Conservation (phyloP, 2,329 filamentous ascomycete species). For the Ophiosphaerella herpotricha region DNA sequence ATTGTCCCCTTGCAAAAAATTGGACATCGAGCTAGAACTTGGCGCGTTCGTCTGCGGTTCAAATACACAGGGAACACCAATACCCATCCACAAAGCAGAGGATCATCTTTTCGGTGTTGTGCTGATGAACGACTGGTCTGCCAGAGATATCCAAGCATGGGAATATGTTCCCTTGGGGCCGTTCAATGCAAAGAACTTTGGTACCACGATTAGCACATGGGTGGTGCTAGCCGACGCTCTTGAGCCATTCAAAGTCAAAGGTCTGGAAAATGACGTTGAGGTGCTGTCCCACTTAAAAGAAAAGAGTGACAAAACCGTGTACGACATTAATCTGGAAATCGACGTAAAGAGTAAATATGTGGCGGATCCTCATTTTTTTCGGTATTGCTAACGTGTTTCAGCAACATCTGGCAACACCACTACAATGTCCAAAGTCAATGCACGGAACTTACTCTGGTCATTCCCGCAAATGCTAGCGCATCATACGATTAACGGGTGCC, state of each 20-base stretch:
- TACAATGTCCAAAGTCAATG: slow-evolving; percentile 64
- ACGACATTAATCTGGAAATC: slow-evolving; percentile 71
- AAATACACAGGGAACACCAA: slow-evolving; percentile 67
- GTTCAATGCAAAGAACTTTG: slow-evolving; percentile 85
- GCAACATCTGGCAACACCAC: slow-evolving; percentile 57
- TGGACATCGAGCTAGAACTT: slow-evolving; percentile 82
- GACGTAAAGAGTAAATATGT: slow-evolving; percentile 58
- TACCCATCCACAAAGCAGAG: slow-evolving; percentile 67
- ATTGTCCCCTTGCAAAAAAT: slow-evolving; percentile 65
- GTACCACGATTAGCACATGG: slow-evolving; percentile 77
- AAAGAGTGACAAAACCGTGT: slow-evolving; percentile 62
- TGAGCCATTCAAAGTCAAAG: slow-evolving; percentile 65
- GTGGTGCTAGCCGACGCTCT: slow-evolving; percentile 77
- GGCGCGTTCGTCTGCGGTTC: slow-evolving; percentile 72
- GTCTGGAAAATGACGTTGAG: slow-evolving; percentile 59
- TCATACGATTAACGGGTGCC: slow-evolving; percentile 76
- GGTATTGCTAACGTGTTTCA: slow-evolving; percentile 22
- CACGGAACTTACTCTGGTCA: slow-evolving; percentile 75
- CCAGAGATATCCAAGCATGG: slow-evolving; percentile 81
- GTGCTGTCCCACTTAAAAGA: slow-evolving; percentile 69
- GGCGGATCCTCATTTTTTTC: neutral
- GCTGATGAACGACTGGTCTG: slow-evolving; percentile 86
- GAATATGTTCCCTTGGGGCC: slow-evolving; percentile 83
- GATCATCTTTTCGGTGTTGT: slow-evolving; percentile 79
- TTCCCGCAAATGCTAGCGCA: slow-evolving; percentile 84